Conservation (phyloP, 2,329 filamentous ascomycete genomes). For the Microdochium nivale region DNA sequence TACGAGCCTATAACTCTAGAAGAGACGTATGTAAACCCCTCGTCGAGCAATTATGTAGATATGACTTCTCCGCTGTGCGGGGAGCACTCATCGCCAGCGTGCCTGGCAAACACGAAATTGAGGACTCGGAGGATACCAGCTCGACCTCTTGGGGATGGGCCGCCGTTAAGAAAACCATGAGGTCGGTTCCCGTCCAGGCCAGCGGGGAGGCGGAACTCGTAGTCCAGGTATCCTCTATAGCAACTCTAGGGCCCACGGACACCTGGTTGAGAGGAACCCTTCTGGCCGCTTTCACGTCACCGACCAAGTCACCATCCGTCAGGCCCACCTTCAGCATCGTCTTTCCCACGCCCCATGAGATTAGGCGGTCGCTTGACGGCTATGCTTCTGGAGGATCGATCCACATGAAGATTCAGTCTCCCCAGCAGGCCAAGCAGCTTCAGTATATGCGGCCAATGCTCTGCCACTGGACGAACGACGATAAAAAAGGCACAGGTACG, state of each 20-base stretch:
- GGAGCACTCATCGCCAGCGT: slow-evolving; percentile 72
- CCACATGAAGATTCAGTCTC: slow-evolving; percentile 67
- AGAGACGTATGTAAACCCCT: slow-evolving; percentile 46
- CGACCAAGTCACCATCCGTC: slow-evolving; percentile 4
- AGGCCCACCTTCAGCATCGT: slow-evolving; percentile 58
- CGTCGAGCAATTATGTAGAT: slow-evolving; percentile 43
- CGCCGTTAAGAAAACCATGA: slow-evolving; percentile 52
- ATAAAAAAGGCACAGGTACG: slow-evolving; percentile 23
- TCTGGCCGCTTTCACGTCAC: slow-evolving; percentile 33
- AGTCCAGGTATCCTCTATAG: slow-evolving; percentile 71
- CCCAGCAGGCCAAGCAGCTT: slow-evolving; percentile 65
- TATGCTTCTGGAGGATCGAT: slow-evolving; percentile 73
- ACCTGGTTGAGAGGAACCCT: slow-evolving; percentile 63
- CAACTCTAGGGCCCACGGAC: slow-evolving; percentile 62
- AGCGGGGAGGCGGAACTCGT: slow-evolving; percentile 38
- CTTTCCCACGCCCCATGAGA: slow-evolving; percentile 74
- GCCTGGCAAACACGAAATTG: slow-evolving; percentile 54
- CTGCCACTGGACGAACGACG: slow-evolving; percentile 67
- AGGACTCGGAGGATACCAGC: slow-evolving; percentile 21
- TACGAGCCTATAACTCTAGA: slow-evolving; percentile 57
- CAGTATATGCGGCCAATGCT: slow-evolving; percentile 62
- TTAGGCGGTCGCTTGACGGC: slow-evolving; percentile 67
- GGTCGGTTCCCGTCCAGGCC: slow-evolving; percentile 36
- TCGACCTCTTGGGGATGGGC: slow-evolving; percentile 70
- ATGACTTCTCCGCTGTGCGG: slow-evolving; percentile 62